A percentile compares a stretch with the other conserved stretches of the same genome.
These are phyloP conservation scores for Hyaloscypha bicolor DNA, from an alignment of 495 filamentous ascomycete genomes.

Conservation along the genomic window DNA sequence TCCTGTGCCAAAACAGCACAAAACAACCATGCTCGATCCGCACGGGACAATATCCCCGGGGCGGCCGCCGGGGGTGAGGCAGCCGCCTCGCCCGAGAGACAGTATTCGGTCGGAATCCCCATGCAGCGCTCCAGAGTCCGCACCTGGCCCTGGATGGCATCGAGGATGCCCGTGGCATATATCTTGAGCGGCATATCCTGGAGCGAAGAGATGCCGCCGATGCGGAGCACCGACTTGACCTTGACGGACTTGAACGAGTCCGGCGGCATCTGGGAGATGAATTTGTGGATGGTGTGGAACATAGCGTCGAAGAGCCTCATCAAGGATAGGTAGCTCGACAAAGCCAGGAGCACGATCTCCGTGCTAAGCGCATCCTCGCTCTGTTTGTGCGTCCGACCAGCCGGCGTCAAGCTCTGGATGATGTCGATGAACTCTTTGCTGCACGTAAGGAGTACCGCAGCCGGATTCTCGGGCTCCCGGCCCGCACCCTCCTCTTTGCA, in stretches of 20 bases:
- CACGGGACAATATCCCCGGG: constrained; percentile 1
- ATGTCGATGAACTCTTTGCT: constrained; percentile 3
- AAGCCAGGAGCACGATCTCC: constrained; percentile 2
- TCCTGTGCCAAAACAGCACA: not conserved
- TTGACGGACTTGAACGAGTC: constrained; percentile 1
- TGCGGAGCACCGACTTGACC: constrained; percentile 1
- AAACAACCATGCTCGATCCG: constrained; percentile 2
- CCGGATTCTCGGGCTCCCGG: constrained; percentile 1
- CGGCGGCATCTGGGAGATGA: constrained; percentile 1
- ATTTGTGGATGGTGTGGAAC: constrained; percentile 1
- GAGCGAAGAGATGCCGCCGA: constrained; percentile 1
- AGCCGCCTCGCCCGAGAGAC: not conserved
- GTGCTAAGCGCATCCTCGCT: constrained; percentile 2
- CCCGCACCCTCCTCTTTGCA: not conserved
- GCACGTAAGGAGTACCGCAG: constrained; percentile 2
- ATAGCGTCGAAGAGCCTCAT: constrained; percentile 2
- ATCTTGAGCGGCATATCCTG: not conserved
- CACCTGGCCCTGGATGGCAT: constrained; percentile 1
- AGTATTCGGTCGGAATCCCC: constrained; percentile 2
- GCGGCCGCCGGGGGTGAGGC: not conserved
- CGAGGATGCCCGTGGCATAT: constrained; percentile 2
- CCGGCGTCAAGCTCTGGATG: constrained; percentile 1
- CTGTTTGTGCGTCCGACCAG: not conserved
- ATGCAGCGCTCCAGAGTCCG: constrained; percentile 1
- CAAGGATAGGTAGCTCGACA: constrained; percentile 2